phyloP scores from a whole-genome alignment of 805 yeast species.

The Saturnispora dispora region DNA sequence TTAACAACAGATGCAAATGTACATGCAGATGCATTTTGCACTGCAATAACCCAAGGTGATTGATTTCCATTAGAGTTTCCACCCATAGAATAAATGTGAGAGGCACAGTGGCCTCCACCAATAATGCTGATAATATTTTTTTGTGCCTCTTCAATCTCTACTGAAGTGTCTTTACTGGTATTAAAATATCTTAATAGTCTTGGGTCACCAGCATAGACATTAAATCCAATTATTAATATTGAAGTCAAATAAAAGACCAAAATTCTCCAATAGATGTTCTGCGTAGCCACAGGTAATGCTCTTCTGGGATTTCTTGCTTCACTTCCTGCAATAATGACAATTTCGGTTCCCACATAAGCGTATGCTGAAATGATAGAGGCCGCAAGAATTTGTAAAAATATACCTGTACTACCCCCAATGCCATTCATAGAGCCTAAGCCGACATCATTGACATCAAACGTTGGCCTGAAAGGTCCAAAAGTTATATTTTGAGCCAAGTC shows the following conservation, averaged over 20 bases:
- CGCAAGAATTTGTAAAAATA: constrained; percentile 50
- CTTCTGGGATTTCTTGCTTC: constrained; percentile 77
- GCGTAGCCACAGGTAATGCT: constrained; percentile 70
- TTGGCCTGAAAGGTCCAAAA: constrained; percentile 67
- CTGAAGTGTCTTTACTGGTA: constrained; percentile 18
- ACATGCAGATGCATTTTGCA: constrained; percentile 44
- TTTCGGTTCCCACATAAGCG: constrained; percentile 76
- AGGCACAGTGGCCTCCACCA: constrained; percentile 24
- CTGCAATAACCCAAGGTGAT: constrained; percentile 50
- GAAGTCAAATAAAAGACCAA: constrained; percentile 56
- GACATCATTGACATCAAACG: constrained; percentile 54
- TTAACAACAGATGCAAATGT: constrained; percentile 42
- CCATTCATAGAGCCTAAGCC: constrained; percentile 49
- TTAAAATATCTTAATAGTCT: constrained; percentile 49
- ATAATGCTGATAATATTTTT: constrained; percentile 17
- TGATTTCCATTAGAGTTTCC: constrained; percentile 39
- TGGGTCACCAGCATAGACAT: constrained; percentile 73
- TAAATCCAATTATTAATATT: constrained; percentile 60
- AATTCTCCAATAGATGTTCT: constrained; percentile 64
- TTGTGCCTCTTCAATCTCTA: constrained; percentile 9
- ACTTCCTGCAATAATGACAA: constrained; percentile 76
- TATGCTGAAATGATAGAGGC: constrained; percentile 60
- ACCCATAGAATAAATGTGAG: constrained; percentile 23
- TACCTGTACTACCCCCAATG: constrained; percentile 50
- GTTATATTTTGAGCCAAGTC: constrained; percentile 38